These are phyloP conservation scores for Aspergillus taichungensis DNA, from an alignment of 495 filamentous ascomycete species.

Conservation along the genomic window DNA sequence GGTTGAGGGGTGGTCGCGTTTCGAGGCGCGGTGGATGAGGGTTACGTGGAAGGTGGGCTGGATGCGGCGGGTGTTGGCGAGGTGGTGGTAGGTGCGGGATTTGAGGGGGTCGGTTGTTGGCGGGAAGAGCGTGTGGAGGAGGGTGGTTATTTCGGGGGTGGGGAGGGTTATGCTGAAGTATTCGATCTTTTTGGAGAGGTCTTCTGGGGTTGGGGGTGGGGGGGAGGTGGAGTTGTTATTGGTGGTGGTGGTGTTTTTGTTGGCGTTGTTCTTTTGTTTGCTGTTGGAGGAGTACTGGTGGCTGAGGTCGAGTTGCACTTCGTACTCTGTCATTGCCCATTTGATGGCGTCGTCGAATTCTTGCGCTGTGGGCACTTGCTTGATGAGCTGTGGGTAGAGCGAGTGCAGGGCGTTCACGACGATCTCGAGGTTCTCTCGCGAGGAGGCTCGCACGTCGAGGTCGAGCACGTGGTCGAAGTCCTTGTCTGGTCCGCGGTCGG, in stretches of 20 bases:
- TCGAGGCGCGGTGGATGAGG: slow-evolving; percentile 67
- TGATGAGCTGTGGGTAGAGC: slow-evolving; percentile 66
- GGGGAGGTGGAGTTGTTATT: slow-evolving; percentile 9
- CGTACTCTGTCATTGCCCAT: slow-evolving; percentile 66
- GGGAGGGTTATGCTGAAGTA: slow-evolving; percentile 71
- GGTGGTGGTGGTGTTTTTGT: slow-evolving; percentile 17
- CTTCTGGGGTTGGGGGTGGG: slow-evolving; percentile 10
- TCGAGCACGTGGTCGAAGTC: slow-evolving; percentile 77
- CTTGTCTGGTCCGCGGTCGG: slow-evolving; percentile 55
- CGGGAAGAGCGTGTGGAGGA: slow-evolving; percentile 59
- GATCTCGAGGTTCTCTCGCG: slow-evolving; percentile 78
- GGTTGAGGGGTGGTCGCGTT: slow-evolving; percentile 48
- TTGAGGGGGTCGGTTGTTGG: slow-evolving; percentile 25
- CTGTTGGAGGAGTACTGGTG: slow-evolving; percentile 25
- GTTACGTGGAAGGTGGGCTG: slow-evolving; percentile 91
- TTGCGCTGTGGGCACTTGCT: slow-evolving; percentile 55
- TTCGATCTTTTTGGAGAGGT: slow-evolving; percentile 53
- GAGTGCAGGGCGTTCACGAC: slow-evolving; percentile 60
- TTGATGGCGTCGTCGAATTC: slow-evolving; percentile 78
- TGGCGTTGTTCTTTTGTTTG: slow-evolving; percentile 32
- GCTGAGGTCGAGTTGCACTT: slow-evolving; percentile 63
- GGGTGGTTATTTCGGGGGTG: slow-evolving; percentile 43
- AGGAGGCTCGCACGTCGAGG: slow-evolving; percentile 66
- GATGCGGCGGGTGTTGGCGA: slow-evolving; percentile 62
- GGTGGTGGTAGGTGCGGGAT: slow-evolving; percentile 63